phyloP scores from a whole-genome alignment of 1,284 basidiomycete species.

The Xerocomus amazonicus region DNA sequence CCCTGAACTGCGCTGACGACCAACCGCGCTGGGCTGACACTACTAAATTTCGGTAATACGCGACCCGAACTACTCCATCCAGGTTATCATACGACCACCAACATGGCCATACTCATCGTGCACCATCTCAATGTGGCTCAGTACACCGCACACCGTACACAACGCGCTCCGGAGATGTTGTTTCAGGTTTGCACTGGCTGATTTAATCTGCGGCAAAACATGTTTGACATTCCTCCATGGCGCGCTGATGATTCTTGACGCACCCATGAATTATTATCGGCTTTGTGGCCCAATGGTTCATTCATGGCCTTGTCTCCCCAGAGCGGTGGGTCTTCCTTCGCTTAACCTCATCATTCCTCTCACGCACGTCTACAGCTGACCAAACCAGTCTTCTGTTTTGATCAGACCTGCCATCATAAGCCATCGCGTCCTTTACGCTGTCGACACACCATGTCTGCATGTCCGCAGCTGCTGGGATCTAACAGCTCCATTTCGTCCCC shows the following conservation, averaged over 20 bases:
- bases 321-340: constrained; percentile 11
- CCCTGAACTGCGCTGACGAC: constrained; percentile 31
- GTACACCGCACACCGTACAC: not conserved
- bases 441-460: constrained; percentile 24
- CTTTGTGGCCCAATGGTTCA: constrained; percentile 8
- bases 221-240: too few species aligned
- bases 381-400: not conserved
- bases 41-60: constrained; percentile 18
- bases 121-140: not conserved
- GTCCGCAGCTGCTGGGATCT: constrained; percentile 10
- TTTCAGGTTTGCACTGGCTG: not conserved
- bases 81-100: not conserved
- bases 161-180: not conserved
- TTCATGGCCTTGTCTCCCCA: not conserved
- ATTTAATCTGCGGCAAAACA: not conserved
- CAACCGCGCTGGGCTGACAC: constrained; percentile 16
- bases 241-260: too few species aligned
- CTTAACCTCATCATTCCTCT: constrained; percentile 11
- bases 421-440: constrained; percentile 12
- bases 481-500: too few species aligned
- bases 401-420: constrained; percentile 1
- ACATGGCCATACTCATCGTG: not conserved
- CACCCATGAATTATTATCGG: not conserved
- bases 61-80: constrained; percentile 16
- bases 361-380: constrained; percentile 8